Percentiles rank a stretch among this genome's conserved stretches.
phyloP scores from a whole-genome alignment of 164 flowering plant genomes.

The grape (Vitis vinifera) region DNA sequence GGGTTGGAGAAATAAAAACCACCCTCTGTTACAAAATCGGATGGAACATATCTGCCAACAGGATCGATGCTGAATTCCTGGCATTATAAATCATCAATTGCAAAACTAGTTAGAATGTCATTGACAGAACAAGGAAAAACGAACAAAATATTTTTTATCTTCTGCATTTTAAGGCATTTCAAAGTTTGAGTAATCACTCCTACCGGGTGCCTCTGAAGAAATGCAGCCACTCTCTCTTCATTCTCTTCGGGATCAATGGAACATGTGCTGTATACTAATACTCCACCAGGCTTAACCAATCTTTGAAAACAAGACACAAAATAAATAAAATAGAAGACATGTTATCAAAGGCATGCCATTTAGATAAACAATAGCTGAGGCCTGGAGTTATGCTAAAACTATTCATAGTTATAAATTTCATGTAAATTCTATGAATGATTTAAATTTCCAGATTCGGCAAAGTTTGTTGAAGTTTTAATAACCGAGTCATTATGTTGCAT shows the following conservation, averaged over 20 bases:
- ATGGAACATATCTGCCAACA: slow-evolving; percentile 58
- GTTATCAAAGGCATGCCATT: too few species aligned
- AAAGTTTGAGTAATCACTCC: slow-evolving; percentile 7
- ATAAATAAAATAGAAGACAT: neutral
- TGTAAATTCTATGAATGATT: too few species aligned
- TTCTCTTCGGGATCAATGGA: slow-evolving; percentile 95
- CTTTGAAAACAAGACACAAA: slow-evolving; percentile 26
- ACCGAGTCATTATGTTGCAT: too few species aligned
- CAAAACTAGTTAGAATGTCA: too few species aligned
- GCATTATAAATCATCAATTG: neutral
- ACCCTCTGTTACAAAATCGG: slow-evolving; percentile 47
- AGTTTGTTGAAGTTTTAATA: too few species aligned
- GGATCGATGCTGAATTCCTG: slow-evolving; percentile 83
- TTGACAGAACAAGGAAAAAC: neutral
- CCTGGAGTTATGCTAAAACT: too few species aligned
- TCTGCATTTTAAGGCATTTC: neutral
- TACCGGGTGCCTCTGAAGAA: slow-evolving; percentile 79
- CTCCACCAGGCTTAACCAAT: slow-evolving; percentile 84
- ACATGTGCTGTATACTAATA: slow-evolving; percentile 88
- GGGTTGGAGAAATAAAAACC: slow-evolving; percentile 86
- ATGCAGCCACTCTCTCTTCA: slow-evolving; percentile 78
- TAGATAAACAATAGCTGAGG: too few species aligned
- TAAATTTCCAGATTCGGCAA: too few species aligned
- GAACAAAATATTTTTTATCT: neutral
- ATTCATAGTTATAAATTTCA: too few species aligned